phyloP scores from a whole-genome alignment of 768 basidiomycete genomes.

The Hysterangium stoloniferum region DNA sequence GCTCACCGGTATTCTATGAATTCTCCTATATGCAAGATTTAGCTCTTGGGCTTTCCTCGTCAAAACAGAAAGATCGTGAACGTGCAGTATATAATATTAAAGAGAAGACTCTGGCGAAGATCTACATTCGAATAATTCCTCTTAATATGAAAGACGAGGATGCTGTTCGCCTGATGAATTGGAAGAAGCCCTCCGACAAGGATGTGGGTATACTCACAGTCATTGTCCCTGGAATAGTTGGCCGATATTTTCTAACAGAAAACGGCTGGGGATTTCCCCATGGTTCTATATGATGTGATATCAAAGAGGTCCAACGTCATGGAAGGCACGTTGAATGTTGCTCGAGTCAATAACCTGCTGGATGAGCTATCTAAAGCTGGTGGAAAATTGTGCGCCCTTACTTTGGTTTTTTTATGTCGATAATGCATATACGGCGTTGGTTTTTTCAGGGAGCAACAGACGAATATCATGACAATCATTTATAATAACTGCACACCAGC shows the following conservation, averaged over 20 bases:
- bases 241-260: slow-evolving; percentile 32
- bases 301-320: slow-evolving; percentile 74
- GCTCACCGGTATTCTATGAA: background rate
- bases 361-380: slow-evolving; percentile 67
- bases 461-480: slow-evolving; percentile 66
- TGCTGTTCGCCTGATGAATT: slow-evolving; percentile 74
- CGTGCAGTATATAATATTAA: slow-evolving; percentile 90
- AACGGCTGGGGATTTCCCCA: slow-evolving; percentile 81
- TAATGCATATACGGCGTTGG: slow-evolving; percentile 10
- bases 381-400: slow-evolving; percentile 58
- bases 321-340: slow-evolving; percentile 68
- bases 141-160: slow-evolving; percentile 74
- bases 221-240: background rate
- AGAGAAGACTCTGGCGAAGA: slow-evolving; percentile 89
- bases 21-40: slow-evolving; percentile 3
- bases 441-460: slow-evolving; percentile 56
- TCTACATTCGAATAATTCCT: slow-evolving; percentile 84
- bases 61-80: slow-evolving; percentile 80
- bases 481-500: slow-evolving; percentile 74
- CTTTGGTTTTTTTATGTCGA: background rate
- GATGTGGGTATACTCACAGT: slow-evolving; percentile 36
- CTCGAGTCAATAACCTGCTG: slow-evolving; percentile 73
- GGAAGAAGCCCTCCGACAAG: slow-evolving; percentile 77
- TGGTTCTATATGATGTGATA: slow-evolving; percentile 81
- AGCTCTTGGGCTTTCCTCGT: background rate